These are phyloP conservation scores for Tulasnella sp. DNA, from an alignment of 768 basidiomycete species.

Conservation along the genomic window DNA sequence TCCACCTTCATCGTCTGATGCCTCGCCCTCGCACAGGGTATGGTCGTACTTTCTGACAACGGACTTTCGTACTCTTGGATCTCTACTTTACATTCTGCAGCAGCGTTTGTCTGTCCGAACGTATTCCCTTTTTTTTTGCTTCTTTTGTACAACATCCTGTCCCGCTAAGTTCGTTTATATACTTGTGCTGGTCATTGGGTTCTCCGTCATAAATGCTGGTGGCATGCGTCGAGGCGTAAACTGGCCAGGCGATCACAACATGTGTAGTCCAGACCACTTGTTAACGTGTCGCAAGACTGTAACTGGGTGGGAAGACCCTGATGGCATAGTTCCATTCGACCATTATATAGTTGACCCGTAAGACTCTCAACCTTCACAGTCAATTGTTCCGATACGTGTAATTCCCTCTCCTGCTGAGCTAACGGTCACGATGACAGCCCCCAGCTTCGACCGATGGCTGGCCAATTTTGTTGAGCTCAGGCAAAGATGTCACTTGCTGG, in stretches of 20 bases:
- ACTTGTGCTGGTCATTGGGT: neutral
- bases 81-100: neutral
- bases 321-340: neutral
- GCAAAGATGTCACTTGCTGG: neutral
- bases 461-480: neutral
- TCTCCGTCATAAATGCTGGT: neutral
- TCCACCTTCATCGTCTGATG: neutral
- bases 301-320: neutral
- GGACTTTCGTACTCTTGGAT: neutral
- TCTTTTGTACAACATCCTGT: neutral
- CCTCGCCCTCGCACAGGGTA: neutral
- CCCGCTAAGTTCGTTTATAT: neutral
- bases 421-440: neutral
- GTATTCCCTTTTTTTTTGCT: neutral
- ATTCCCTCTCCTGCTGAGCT: neutral
- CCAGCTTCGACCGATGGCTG: neutral
- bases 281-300: neutral
- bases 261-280: neutral
- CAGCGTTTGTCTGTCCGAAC: neutral
- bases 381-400: constrained; percentile 1
- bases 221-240: neutral
- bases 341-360: too few species aligned
- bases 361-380: too few species aligned
- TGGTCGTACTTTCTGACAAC: neutral
- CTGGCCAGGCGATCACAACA: neutral